Base-by-base conservation (phyloP, 1,284 basidiomycete species). In the Ganoderma multipileum region DNA sequence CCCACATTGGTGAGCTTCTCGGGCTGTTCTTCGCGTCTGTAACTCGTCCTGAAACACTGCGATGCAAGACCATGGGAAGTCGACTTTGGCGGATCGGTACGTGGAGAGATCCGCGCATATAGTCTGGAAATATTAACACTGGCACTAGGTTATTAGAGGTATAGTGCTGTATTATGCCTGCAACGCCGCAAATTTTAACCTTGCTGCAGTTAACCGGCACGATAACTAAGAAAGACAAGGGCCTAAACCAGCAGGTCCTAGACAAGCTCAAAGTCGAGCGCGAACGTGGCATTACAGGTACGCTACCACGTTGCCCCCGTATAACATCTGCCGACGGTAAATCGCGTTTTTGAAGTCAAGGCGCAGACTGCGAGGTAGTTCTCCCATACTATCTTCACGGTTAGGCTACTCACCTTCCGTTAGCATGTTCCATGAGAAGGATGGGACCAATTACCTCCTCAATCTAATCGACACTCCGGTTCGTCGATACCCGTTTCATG, bases 401-500 rank as follows among this genome's bases (percentile, higher is more conserved):
- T 54, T 38, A 55, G 41, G 11, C 28, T 12, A 42, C 69, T 71
- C 30, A 68, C 36, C 61, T 36, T 42, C 60, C 58, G 67, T 11
- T 70, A 95, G 94, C 79, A 97, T 98, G 93, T 83, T 97, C 59
- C 85, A 94, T 77, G 75, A 83, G 14, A 78, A 82, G 65, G 79
- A 86, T 60, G 87, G 86, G 6, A 81, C 84, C 44, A 83, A 83
- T 26, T 92, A 94, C 76, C 85, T 99, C 61, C 87, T 99, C 73
- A 99, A 99, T 80, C 85, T 99, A 42, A 97, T 99, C 76, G 97
- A 99, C 79, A 99, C 98, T 0, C 97, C 97, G 58, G 92, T 92
- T 75, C 66, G 88, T 81, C 59, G 69, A 55, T 55, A 23, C 33
- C 33, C 44, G 66, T 55, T 11, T 44, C 52, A 52, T 54, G 30